Base-by-base conservation (phyloP, 352 stramenopile genomes). In the Nothophytophthora sp. region DNA sequence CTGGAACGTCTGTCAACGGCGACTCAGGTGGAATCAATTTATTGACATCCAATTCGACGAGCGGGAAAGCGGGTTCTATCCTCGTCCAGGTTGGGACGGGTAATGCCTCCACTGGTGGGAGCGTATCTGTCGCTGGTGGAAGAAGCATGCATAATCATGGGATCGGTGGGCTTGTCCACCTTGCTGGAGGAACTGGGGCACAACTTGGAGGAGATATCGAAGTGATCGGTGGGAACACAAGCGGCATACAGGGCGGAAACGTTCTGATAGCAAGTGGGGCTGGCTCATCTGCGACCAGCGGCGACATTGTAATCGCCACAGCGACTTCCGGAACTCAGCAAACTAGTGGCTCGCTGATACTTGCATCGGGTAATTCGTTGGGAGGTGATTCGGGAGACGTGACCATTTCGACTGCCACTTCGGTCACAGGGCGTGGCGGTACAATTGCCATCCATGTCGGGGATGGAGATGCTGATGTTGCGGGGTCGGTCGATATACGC, bases 11-110 rank as follows among this genome's bases (percentile, higher is more conserved):
- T n/a, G 24, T 27, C 23, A 20, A 16, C n/a, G 27, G 38, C 13
- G 28, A 39, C 45, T 42, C 40, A 5, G 56, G 56, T 0, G 16
- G 16, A 4, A 34, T 65, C 20, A 35, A 9, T 4, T 12, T 65
- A 12, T 36, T 29, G 1, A 55, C 56, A 1, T 52, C 53, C 11
- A 33, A 51, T 28, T 33, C 42, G 25, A 25, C 16, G 4, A 11
- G 1, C 11, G 41, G 41, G 23, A n/a, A 49, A 25, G 41, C 41
- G 20, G 41, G 41, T 3, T 2, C 41, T 4, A 20, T 49, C 4
- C 20, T 29, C 12, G 9, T 49, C 28, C 13, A 29, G 9, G 12
- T 49, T 16, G 41, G 41, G 3, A 29, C 27, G 4, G 24, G 27
- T 6, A 10, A 29, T 22, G 18, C 12, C 18, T 25, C 41, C 4